These are phyloP conservation scores for Chaetoceros muelleri DNA, from an alignment of 108 stramenopile genomes.

Conservation along the genomic window DNA sequence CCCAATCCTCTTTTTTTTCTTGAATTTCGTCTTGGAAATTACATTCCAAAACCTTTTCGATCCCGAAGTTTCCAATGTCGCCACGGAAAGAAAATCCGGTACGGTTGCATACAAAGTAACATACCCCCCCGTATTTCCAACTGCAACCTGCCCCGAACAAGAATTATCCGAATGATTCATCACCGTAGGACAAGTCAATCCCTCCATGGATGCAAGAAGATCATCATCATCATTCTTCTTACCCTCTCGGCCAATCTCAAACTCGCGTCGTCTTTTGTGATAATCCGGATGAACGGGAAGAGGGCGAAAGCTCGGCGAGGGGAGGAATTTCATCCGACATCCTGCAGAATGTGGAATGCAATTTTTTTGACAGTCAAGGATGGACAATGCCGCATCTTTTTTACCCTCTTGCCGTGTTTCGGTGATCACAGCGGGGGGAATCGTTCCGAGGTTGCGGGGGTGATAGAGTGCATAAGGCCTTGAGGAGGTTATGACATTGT, in stretches of 20 bases:
- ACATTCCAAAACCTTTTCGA: constrained; percentile 16
- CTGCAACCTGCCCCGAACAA: constrained; percentile 5
- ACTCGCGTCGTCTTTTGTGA: too few relatives aligned
- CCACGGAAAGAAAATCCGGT: constrained; percentile 12
- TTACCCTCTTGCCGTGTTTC: background rate
- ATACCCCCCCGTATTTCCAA: constrained; percentile 39
- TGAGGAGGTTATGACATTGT: background rate
- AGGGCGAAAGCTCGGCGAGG: background rate
- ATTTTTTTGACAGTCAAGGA: too few relatives aligned
- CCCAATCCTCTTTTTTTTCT: constrained; percentile 1
- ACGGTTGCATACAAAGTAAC: constrained; percentile 26
- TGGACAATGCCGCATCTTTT: too few relatives aligned
- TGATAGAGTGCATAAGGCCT: background rate
- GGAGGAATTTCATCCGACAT: background rate
- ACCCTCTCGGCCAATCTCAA: too few relatives aligned
- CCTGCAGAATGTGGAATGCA: background rate
- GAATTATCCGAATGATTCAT: background rate
- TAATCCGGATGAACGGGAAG: background rate
- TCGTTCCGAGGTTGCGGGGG: background rate
- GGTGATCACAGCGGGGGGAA: background rate
- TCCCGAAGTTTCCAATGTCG: constrained; percentile 23
- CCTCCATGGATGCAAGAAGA: background rate
- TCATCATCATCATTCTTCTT: too few relatives aligned
- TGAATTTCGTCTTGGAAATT: constrained; percentile 10
- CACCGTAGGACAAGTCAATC: background rate